Conservation (phyloP, 73 alveolate genomes). For the Tetrahymena borealis region DNA sequence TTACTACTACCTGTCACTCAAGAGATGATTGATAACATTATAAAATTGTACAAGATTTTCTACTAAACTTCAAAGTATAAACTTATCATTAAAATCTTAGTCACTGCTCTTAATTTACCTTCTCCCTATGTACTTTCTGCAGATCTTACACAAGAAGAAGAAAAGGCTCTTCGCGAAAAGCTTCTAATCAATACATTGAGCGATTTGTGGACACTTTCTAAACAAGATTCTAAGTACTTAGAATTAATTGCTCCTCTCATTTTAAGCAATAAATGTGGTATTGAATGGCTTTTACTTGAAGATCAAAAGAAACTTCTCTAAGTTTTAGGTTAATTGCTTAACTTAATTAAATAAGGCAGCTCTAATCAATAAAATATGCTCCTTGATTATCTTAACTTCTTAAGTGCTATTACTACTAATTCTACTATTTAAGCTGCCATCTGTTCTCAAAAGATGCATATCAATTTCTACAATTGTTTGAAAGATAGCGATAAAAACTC, state of each 20-base stretch:
- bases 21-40: neutral
- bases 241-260: neutral
- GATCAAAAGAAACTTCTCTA: neutral
- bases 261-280: neutral
- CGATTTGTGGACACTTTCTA: neutral
- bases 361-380: neutral
- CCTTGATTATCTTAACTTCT: neutral
- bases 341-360: neutral
- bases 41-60: neutral
- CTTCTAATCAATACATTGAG: neutral
- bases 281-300: neutral
- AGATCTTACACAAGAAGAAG: neutral
- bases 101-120: neutral
- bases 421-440: neutral
- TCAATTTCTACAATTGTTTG: constrained; percentile 12
- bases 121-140: neutral
- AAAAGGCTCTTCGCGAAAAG: neutral
- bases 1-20: neutral
- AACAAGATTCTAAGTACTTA: neutral
- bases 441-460: neutral
- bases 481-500: neutral
- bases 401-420: constrained; percentile 4
- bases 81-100: neutral
- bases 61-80: neutral
- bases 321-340: neutral